Conservation (phyloP, 225 moss, liverwort and hornwort species). For the Pleurozium schreberi region DNA sequence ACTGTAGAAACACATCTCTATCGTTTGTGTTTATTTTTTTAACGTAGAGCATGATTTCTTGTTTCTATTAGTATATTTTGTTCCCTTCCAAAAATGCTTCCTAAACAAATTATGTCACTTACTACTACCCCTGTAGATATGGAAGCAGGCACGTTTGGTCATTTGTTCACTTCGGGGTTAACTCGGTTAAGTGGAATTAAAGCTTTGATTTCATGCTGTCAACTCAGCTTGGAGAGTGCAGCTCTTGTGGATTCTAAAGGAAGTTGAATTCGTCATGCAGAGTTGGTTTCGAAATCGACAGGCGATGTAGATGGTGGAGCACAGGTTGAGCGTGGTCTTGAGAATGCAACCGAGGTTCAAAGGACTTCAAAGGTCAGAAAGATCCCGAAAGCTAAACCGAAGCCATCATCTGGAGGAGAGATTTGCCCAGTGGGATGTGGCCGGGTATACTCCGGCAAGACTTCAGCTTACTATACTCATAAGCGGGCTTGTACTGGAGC, state of each 20-base stretch:
- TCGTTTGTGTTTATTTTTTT: not conserved
- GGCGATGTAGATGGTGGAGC: not conserved
- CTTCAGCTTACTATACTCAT: slow-evolving; percentile 17
- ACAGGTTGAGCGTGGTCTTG: not conserved
- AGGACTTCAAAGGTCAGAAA: not conserved
- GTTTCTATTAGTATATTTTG: not conserved
- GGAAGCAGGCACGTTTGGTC: not conserved
- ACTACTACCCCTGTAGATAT: not conserved
- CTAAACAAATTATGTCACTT: not conserved
- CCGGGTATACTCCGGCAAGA: not conserved
- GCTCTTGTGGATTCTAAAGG: not conserved
- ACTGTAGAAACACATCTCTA: not conserved
- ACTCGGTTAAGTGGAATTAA: not conserved
- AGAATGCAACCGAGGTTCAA: not conserved
- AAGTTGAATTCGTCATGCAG: slow-evolving; percentile 5
- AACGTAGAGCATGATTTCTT: not conserved
- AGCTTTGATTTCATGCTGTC: not conserved
- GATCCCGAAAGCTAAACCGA: not conserved
- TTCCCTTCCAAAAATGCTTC: not conserved
- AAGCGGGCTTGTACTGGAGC: slow-evolving; percentile 6
- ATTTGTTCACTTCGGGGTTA: not conserved
- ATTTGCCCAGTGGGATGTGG: slow-evolving; percentile 36
- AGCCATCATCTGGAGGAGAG: not conserved
- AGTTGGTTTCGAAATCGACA: not conserved
- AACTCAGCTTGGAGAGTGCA: not conserved